Evolutionary conservation across 2,329 filamentous ascomycete genomes (phyloP).

Genomic region (Penicillium capsulatum): DNA sequence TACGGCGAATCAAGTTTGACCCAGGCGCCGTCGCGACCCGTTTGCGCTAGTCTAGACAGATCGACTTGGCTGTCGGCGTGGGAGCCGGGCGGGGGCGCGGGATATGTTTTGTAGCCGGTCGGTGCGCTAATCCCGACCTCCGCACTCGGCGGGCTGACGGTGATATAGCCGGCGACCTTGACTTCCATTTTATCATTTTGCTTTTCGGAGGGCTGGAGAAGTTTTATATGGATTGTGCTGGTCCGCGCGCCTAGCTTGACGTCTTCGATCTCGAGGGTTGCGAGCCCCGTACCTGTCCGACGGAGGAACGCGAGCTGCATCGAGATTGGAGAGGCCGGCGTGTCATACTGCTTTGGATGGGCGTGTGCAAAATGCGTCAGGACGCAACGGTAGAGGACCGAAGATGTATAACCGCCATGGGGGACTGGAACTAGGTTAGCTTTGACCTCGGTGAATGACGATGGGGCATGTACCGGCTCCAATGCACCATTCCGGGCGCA

Average conservation of each 20-base stretch:
- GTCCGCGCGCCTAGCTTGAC: conserved; percentile 62
- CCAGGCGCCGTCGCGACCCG: conserved; percentile 29
- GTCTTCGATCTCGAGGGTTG: conserved; percentile 56
- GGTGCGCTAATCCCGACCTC: conserved; percentile 56
- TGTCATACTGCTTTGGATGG: conserved; percentile 47
- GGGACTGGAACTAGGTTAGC: conserved; percentile 52
- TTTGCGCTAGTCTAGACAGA: conserved; percentile 16
- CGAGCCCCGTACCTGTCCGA: conserved; percentile 57
- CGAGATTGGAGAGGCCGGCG: conserved; percentile 56
- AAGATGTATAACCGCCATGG: conserved; percentile 66
- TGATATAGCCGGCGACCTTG: conserved; percentile 62
- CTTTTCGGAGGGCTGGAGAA: conserved; percentile 40
- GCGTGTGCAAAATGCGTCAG: conserved; percentile 58
- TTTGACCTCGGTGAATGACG: background rate
- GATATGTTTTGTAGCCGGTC: conserved; percentile 53
- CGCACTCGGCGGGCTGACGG: conserved; percentile 55
- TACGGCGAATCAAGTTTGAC: conserved; percentile 24
- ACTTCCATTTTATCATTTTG: conserved; percentile 44
- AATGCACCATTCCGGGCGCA: conserved; percentile 61
- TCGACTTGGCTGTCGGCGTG: conserved; percentile 31
- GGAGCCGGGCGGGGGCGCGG: conserved; percentile 40
- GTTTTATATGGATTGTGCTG: conserved; percentile 59
- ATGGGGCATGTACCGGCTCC: conserved; percentile 50
- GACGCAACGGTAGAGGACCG: conserved; percentile 58
- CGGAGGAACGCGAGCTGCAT: conserved; percentile 64